A percentile compares a stretch with the other conserved stretches of the same genome.
Conservation (phyloP, 2,329 filamentous ascomycete genomes). For the Fusarium algeriense region DNA sequence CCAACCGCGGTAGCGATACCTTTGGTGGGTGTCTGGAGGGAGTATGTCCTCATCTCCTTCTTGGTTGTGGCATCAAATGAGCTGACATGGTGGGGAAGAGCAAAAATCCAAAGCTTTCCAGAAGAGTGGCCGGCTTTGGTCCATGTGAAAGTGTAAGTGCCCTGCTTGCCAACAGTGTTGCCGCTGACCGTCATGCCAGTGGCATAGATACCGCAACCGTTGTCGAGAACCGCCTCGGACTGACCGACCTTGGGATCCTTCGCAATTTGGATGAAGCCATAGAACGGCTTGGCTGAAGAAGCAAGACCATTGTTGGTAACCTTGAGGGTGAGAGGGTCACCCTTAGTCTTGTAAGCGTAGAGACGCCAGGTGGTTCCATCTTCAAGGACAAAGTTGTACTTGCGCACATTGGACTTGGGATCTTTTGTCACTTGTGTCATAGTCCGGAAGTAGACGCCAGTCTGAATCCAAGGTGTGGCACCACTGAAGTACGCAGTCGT, state of each 20-base stretch:
- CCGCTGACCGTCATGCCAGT: slow-evolving; percentile 74
- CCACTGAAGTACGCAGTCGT: slow-evolving; percentile 82
- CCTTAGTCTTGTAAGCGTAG: slow-evolving; percentile 75
- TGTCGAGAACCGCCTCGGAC: slow-evolving; percentile 79
- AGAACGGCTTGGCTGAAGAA: slow-evolving; percentile 75
- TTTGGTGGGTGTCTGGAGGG: slow-evolving; percentile 86
- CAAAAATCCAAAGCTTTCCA: slow-evolving; percentile 82
- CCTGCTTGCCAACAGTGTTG: slow-evolving; percentile 67
- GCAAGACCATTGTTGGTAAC: slow-evolving; percentile 75
- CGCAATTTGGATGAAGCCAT: slow-evolving; percentile 83
- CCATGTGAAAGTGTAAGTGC: slow-evolving; percentile 81
- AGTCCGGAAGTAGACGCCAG: slow-evolving; percentile 78
- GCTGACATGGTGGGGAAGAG: slow-evolving; percentile 84
- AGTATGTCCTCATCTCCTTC: slow-evolving; percentile 66
- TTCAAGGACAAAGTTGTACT: slow-evolving; percentile 80
- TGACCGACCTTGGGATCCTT: slow-evolving; percentile 73
- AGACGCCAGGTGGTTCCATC: slow-evolving; percentile 83
- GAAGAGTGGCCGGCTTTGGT: slow-evolving; percentile 73
- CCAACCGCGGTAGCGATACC: slow-evolving; percentile 80
- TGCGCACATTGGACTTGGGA: slow-evolving; percentile 74
- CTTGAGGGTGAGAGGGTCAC: slow-evolving; percentile 73
- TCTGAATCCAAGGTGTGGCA: slow-evolving; percentile 78
- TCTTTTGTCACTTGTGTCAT: slow-evolving; percentile 69
- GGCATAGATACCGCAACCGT: slow-evolving; percentile 80
- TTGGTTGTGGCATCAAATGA: slow-evolving; percentile 74